A percentile compares a stretch with the other conserved stretches of the same genome.
These are phyloP conservation scores for Apiospora pterosperma DNA, from an alignment of 2,329 filamentous ascomycete genomes.

Conservation along the genomic window DNA sequence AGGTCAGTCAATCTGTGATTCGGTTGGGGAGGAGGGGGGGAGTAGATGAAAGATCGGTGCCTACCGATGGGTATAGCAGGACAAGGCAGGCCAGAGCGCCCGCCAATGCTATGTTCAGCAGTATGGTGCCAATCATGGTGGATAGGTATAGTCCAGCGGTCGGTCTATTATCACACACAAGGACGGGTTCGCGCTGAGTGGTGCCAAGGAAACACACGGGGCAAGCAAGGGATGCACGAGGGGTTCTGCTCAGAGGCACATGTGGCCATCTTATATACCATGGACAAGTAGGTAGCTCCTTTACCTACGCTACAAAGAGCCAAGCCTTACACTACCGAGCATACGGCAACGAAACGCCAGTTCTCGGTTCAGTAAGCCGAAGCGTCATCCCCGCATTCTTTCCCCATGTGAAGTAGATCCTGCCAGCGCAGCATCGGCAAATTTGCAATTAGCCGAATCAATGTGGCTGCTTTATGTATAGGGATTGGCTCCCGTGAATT, in stretches of 20 bases:
- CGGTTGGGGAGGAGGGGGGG: neutral
- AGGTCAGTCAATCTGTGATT: neutral
- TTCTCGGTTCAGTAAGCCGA: neutral
- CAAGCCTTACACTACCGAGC: neutral
- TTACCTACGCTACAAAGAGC: neutral
- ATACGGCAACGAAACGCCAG: neutral
- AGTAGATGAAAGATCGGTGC: neutral
- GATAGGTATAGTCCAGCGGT: neutral
- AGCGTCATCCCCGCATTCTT: neutral
- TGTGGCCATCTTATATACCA: neutral
- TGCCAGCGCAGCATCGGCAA: neutral
- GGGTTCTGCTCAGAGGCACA: accelerated
- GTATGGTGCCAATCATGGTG: conserved; percentile 14
- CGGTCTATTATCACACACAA: neutral
- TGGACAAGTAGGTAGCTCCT: neutral
- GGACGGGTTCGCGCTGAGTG: neutral
- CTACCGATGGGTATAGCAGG: conserved; percentile 24
- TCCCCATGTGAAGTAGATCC: neutral
- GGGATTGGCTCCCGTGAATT: neutral
- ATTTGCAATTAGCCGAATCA: neutral
- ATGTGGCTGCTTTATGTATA: neutral
- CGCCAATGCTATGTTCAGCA: conserved; percentile 16
- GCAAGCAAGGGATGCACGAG: neutral
- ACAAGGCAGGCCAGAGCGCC: conserved; percentile 20
- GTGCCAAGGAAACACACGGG: neutral